A percentile compares a stretch with the other conserved stretches of the same genome.
Conservation (phyloP, 345 rosid genomes). For the Euphorbia pulcherrima region DNA sequence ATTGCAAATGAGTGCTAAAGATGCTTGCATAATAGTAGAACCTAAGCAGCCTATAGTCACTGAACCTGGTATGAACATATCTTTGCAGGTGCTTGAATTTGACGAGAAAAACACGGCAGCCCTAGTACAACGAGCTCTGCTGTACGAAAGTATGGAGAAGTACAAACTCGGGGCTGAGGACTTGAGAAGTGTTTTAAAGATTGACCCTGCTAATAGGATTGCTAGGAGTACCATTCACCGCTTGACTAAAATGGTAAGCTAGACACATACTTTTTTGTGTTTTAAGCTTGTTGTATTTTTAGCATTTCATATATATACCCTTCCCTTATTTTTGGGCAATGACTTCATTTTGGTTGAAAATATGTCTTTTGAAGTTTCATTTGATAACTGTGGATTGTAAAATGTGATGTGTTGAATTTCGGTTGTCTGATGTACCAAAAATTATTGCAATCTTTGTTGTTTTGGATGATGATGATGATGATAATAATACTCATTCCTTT, state of each 20-base stretch:
- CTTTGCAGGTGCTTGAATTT: slow-evolving; percentile 63
- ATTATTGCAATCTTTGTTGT: neutral
- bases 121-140: slow-evolving; percentile 83
- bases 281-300: neutral
- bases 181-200: slow-evolving; percentile 81
- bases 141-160: slow-evolving; percentile 98
- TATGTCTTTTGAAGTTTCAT: neutral
- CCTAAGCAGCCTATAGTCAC: too few relatives aligned
- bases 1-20: too few relatives aligned
- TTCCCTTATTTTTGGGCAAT: slow-evolving; percentile 13
- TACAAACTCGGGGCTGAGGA: slow-evolving; percentile 96
- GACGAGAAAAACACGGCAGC: slow-evolving; percentile 65
- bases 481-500: slow-evolving; percentile 4
- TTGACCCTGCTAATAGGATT: slow-evolving; percentile 78
- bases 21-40: too few relatives aligned
- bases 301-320: neutral
- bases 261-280: slow-evolving; percentile 11
- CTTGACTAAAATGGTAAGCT: slow-evolving; percentile 70
- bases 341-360: slow-evolving; percentile 7
- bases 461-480: too few relatives aligned
- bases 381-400: slow-evolving; percentile 1
- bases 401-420: slow-evolving; percentile 1
- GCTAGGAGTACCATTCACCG: slow-evolving; percentile 98
- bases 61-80: neutral
- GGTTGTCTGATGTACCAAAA: neutral